Evolutionary conservation across 805 yeast species (phyloP).

Genomic region (Scheffersomyces coipomensis): DNA sequence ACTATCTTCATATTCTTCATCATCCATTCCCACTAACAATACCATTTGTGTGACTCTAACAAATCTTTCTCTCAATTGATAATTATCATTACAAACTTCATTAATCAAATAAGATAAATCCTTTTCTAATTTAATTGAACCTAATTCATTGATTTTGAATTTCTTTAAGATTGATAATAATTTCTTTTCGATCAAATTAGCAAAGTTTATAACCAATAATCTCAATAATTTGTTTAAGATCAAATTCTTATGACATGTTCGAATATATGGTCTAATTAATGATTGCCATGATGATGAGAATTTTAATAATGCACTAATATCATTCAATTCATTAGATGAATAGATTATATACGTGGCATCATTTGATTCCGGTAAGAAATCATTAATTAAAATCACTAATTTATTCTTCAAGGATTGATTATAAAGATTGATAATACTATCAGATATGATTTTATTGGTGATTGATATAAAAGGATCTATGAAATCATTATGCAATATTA

Average conservation of each 20-base stretch:
- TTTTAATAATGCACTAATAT: conserved; percentile 33
- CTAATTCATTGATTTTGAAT: conserved; percentile 67
- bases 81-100: conserved; percentile 69
- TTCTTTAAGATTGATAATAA: conserved; percentile 64
- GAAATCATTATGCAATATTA: conserved; percentile 29
- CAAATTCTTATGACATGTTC: conserved; percentile 48
- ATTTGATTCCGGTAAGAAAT: conserved; percentile 36
- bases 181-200: conserved; percentile 60
- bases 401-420: conserved; percentile 47
- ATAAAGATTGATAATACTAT: conserved; percentile 47
- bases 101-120: conserved; percentile 75
- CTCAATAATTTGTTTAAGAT: conserved; percentile 51
- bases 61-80: conserved; percentile 74
- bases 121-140: conserved; percentile 79
- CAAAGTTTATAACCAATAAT: conserved; percentile 52
- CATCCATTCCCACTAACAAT: conserved; percentile 79
- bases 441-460: conserved; percentile 39
- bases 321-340: conserved; percentile 26
- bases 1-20: conserved; percentile 47
- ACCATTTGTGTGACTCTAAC: conserved; percentile 81
- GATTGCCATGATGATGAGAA: conserved; percentile 67
- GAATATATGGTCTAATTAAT: conserved; percentile 63
- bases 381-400: conserved; percentile 41
- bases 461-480: conserved; percentile 29
- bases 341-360: conserved; percentile 30